Evolutionary conservation across 176 grass and related monocot genomes (phyloP).

Genomic region (Phragmites australis): DNA sequence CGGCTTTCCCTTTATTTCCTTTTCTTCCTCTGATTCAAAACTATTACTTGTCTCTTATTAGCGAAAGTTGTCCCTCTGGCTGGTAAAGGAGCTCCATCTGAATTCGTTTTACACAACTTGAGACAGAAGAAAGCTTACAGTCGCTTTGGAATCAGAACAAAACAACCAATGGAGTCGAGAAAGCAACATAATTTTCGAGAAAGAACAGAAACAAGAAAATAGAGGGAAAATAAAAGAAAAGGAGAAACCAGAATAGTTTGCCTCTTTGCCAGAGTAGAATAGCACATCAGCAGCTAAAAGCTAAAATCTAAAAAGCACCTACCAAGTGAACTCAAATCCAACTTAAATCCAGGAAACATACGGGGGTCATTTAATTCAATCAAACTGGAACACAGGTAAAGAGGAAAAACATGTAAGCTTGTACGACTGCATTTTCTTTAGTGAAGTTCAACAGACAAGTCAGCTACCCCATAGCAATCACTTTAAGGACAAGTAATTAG

Average conservation of each 20-base stretch:
- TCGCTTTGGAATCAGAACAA: conserved; percentile 34
- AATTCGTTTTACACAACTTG: conserved; percentile 58
- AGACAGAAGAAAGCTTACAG: conserved; percentile 47
- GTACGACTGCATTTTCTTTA: conserved; percentile 34
- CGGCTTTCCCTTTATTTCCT: conserved; percentile 38
- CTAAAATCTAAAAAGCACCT: conserved; percentile 22
- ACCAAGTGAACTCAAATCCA: conserved; percentile 19
- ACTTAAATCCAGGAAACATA: conserved; percentile 21
- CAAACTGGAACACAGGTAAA: background rate
- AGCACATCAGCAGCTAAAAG: background rate
- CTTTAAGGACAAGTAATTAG: conserved; percentile 74
- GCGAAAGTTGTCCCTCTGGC: conserved; percentile 5
- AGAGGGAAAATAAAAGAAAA: background rate
- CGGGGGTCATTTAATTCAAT: conserved; percentile 10
- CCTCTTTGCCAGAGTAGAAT: conserved; percentile 11
- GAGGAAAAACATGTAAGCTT: conserved; percentile 12
- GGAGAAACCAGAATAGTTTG: background rate
- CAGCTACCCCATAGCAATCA: conserved; percentile 70
- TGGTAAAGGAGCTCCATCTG: conserved; percentile 68
- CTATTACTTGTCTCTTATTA: conserved; percentile 48
- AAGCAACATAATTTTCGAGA: background rate
- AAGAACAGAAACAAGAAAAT: background rate
- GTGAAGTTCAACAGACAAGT: conserved; percentile 39
- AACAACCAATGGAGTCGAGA: conserved; percentile 24
- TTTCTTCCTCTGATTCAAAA: conserved; percentile 31